Percentiles rank a stretch among this genome's conserved stretches.
These are phyloP conservation scores for Penicillium sp. DNA, from an alignment of 2,329 filamentous ascomycete genomes.

Conservation along the genomic window DNA sequence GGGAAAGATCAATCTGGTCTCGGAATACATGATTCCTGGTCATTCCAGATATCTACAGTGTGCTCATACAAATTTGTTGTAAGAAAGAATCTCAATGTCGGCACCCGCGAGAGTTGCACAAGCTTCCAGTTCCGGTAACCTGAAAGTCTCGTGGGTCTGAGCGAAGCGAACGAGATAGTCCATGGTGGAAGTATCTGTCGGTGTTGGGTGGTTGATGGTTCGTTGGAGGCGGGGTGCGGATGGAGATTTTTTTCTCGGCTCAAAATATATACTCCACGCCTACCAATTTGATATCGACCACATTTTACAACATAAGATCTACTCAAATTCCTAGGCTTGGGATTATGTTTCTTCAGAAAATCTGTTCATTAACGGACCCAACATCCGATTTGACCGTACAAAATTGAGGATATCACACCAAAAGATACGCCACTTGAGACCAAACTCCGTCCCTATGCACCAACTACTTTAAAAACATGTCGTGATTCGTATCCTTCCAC, in stretches of 20 bases:
- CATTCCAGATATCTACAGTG: background rate
- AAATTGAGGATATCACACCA: background rate
- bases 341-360: background rate
- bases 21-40: too few species aligned
- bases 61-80: slow-evolving; percentile 68
- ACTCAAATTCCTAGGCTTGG: background rate
- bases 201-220: background rate
- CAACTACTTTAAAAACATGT: slow-evolving; percentile 44
- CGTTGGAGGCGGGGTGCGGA: slow-evolving; percentile 19
- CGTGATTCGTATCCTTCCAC: slow-evolving; percentile 52
- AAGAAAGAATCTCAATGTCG: slow-evolving; percentile 71
- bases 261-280: slow-evolving; percentile 10
- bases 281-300: background rate
- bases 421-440: slow-evolving; percentile 22
- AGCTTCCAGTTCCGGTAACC: slow-evolving; percentile 78
- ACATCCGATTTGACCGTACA: background rate
- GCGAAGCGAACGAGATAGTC: slow-evolving; percentile 88
- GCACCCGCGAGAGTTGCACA: slow-evolving; percentile 71
- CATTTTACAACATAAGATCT: background rate
- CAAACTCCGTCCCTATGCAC: slow-evolving; percentile 42
- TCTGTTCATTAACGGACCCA: too few species aligned
- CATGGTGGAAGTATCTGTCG: slow-evolving; percentile 40
- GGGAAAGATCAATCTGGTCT: background rate
- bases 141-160: slow-evolving; percentile 89
- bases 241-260: slow-evolving; percentile 14